phyloP scores from a whole-genome alignment of 1,139 yeast species.

The Neolecta irregularis region DNA sequence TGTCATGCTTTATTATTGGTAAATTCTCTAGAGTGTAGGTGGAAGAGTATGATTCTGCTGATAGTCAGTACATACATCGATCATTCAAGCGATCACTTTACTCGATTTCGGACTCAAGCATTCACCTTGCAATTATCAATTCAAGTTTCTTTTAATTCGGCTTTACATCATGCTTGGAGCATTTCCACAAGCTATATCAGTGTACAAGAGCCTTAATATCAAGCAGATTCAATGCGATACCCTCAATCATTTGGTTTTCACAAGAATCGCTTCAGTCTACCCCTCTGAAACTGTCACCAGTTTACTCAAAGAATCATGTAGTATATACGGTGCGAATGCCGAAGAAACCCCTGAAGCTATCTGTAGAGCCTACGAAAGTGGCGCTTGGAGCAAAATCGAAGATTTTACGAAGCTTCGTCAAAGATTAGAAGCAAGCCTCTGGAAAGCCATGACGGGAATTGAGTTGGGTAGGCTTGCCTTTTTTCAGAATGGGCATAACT shows the following conservation, averaged over 20 bases:
- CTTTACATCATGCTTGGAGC: conserved; percentile 49
- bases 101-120: conserved; percentile 34
- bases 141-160: conserved; percentile 55
- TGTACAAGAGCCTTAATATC: conserved; percentile 42
- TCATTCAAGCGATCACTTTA: conserved; percentile 27
- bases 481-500: no score
- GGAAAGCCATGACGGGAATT: conserved; percentile 13
- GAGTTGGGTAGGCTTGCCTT: no score
- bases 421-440: conserved; percentile 16
- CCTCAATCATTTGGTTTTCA: conserved; percentile 40
- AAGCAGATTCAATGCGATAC: conserved; percentile 73
- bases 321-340: conserved; percentile 38
- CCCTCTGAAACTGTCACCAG: conserved; percentile 5
- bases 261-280: conserved; percentile 22
- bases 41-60: background rate
- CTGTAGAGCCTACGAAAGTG: conserved; percentile 36
- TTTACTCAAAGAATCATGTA: conserved; percentile 4
- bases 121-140: conserved; percentile 52
- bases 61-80: conserved; percentile 15
- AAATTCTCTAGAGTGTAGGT: conserved; percentile 3
- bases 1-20: conserved; percentile 23
- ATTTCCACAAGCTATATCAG: conserved; percentile 34
- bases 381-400: conserved; percentile 44
- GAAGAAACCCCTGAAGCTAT: conserved; percentile 36
- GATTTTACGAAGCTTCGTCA: conserved; percentile 39